Percentiles rank a stretch among this genome's conserved stretches.
phyloP scores from a whole-genome alignment of 192 early-diverging fungal genomes.

The Phlyctochytrium arcticum region DNA sequence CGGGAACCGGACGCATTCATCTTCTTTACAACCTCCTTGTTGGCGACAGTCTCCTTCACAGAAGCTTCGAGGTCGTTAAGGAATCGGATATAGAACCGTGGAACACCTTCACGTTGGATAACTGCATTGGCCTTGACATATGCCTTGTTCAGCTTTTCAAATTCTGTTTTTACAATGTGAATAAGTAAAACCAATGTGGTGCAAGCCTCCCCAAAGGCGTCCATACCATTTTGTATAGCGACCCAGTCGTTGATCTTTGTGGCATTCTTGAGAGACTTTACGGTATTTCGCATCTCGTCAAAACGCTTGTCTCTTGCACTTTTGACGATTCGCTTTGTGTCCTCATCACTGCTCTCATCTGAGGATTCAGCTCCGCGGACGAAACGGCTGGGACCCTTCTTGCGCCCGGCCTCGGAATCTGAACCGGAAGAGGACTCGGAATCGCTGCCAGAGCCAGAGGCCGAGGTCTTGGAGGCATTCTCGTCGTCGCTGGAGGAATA shows the following conservation, averaged over 20 bases:
- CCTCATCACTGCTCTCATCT: slow-evolving; percentile 63
- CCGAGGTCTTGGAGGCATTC: too few species aligned
- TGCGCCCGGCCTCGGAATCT: slow-evolving; percentile 34
- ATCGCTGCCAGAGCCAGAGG: slow-evolving; percentile 19
- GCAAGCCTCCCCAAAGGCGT: too few species aligned
- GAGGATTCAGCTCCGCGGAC: slow-evolving; percentile 40
- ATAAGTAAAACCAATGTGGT: neutral
- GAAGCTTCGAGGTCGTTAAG: slow-evolving; percentile 75
- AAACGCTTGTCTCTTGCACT: slow-evolving; percentile 83
- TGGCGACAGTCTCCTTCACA: slow-evolving; percentile 57
- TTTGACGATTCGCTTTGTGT: slow-evolving; percentile 69
- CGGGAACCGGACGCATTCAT: slow-evolving; percentile 77
- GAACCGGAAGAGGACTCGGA: slow-evolving; percentile 36
- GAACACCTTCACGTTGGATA: slow-evolving; percentile 50
- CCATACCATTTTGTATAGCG: slow-evolving; percentile 66
- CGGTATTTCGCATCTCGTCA: slow-evolving; percentile 71
- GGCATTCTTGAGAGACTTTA: slow-evolving; percentile 65
- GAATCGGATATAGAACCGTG: slow-evolving; percentile 71
- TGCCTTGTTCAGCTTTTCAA: slow-evolving; percentile 75
- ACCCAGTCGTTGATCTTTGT: slow-evolving; percentile 90
- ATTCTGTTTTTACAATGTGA: slow-evolving; percentile 51
- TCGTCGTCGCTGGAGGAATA: slow-evolving; percentile 16
- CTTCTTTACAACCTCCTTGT: slow-evolving; percentile 76
- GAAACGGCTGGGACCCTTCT: slow-evolving; percentile 24
- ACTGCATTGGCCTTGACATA: slow-evolving; percentile 60